These are phyloP conservation scores for Eremochloa ophiuroides DNA, from an alignment of 176 grass and related monocot genomes.

Conservation along the genomic window DNA sequence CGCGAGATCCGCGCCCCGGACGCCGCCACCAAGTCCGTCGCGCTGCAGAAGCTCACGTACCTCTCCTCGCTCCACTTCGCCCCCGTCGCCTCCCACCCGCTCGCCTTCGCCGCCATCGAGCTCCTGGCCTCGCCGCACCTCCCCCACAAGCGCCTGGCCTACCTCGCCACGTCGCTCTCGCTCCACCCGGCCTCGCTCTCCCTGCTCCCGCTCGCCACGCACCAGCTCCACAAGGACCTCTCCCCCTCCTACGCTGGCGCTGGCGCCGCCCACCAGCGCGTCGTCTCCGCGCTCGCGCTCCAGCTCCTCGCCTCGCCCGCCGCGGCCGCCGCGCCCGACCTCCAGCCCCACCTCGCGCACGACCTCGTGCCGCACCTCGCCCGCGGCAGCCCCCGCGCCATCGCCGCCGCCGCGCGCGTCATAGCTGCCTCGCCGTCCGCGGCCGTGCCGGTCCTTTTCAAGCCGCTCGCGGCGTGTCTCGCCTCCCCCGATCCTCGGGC, in stretches of 20 bases:
- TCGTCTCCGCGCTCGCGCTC: constrained; percentile 58
- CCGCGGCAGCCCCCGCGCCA: constrained; percentile 47
- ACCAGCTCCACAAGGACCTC: constrained; percentile 89
- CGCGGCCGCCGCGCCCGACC: constrained; percentile 47
- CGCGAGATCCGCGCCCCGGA: constrained; percentile 81
- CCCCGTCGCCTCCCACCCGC: constrained; percentile 52
- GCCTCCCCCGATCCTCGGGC: constrained; percentile 57
- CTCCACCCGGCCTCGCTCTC: constrained; percentile 80
- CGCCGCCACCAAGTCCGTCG: constrained; percentile 53
- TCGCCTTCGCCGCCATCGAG: constrained; percentile 79
- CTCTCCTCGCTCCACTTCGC: constrained; percentile 66
- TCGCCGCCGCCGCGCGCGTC: constrained; percentile 53
- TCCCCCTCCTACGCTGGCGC: constrained; percentile 42
- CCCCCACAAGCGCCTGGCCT: constrained; percentile 63
- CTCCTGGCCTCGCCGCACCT: constrained; percentile 72
- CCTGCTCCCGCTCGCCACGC: constrained; percentile 68
- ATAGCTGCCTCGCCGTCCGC: constrained; percentile 52
- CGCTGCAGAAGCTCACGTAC: constrained; percentile 89
- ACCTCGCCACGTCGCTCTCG: constrained; percentile 77
- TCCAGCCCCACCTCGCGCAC: constrained; percentile 60
- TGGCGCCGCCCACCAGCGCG: constrained; percentile 28
- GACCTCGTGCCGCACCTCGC: constrained; percentile 67
- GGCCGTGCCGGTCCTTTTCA: constrained; percentile 69
- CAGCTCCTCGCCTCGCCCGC: constrained; percentile 61
- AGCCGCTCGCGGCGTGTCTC: constrained; percentile 83